These are phyloP conservation scores for Yamadazyma takamatsuzukensis DNA, from an alignment of 805 yeast genomes.

Conservation along the genomic window DNA sequence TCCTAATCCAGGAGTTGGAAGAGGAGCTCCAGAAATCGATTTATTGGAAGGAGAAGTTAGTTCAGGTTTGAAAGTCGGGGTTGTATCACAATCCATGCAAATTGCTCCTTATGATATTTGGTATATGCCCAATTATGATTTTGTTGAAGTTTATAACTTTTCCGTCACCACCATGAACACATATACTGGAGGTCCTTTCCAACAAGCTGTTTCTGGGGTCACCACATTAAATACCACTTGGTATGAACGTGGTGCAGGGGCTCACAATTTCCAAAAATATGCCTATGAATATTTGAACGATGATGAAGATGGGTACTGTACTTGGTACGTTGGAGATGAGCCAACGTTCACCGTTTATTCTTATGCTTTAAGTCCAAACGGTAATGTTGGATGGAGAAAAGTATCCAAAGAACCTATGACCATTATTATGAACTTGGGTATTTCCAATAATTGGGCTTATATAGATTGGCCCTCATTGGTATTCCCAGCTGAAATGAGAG, in stretches of 20 bases:
- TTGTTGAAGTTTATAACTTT: conserved; percentile 64
- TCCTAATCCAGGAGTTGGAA: conserved; percentile 34
- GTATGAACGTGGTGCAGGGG: conserved; percentile 65
- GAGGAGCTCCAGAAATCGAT: conserved; percentile 72
- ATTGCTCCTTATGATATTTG: conserved; percentile 93
- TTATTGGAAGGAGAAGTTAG: conserved; percentile 80
- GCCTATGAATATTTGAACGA: conserved; percentile 76
- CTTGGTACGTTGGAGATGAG: conserved; percentile 81
- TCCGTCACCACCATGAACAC: conserved; percentile 77
- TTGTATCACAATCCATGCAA: conserved; percentile 90
- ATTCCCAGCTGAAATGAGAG: conserved; percentile 74
- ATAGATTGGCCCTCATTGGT: conserved; percentile 80
- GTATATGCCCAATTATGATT: conserved; percentile 88
- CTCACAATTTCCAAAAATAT: conserved; percentile 60
- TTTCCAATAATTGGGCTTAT: conserved; percentile 90
- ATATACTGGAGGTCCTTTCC: conserved; percentile 90
- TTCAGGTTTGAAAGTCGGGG: conserved; percentile 49
- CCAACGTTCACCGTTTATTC: conserved; percentile 76
- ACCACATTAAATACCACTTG: conserved; percentile 77
- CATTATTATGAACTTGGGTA: conserved; percentile 79
- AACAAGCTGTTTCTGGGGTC: conserved; percentile 85
- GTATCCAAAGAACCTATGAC: conserved; percentile 93
- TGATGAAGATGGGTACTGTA: conserved; percentile 61
- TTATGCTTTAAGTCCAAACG: conserved; percentile 80
- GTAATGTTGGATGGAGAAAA: conserved; percentile 81